These are phyloP conservation scores for Byssoonygena ceratinophila DNA, from an alignment of 2,329 filamentous ascomycete species.

Conservation along the genomic window DNA sequence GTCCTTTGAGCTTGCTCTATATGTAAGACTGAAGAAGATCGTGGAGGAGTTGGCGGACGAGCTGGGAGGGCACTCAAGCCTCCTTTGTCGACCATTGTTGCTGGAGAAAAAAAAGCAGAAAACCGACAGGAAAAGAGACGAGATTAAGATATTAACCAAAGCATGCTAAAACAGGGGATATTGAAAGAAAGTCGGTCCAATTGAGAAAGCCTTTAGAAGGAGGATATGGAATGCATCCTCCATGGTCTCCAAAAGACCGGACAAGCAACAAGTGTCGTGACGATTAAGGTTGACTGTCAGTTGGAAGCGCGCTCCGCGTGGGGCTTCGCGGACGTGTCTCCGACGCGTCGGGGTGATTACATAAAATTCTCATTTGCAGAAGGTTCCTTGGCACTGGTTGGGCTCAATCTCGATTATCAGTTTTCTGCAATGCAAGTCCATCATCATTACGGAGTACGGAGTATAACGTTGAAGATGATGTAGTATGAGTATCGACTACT, in stretches of 20 bases:
- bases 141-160: background rate
- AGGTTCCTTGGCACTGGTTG: too few species aligned
- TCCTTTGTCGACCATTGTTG: constrained; percentile 37
- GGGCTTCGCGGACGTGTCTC: background rate
- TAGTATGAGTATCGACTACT: too few species aligned
- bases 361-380: background rate
- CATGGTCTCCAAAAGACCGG: background rate
- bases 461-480: too few species aligned
- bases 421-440: too few species aligned
- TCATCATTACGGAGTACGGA: too few species aligned
- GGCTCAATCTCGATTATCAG: too few species aligned
- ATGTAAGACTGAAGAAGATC: constrained; percentile 25
- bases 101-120: background rate
- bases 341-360: background rate
- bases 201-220: background rate
- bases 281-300: background rate
- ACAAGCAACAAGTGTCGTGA: background rate
- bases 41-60: constrained; percentile 49
- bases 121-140: background rate
- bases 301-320: background rate
- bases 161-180: background rate
- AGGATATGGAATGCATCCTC: background rate
- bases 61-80: constrained; percentile 35
- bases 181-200: background rate
- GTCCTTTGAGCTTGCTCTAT: constrained; percentile 8